Conservation (phyloP, 331 rosid species). For the Rhamnella rubrinervis region DNA sequence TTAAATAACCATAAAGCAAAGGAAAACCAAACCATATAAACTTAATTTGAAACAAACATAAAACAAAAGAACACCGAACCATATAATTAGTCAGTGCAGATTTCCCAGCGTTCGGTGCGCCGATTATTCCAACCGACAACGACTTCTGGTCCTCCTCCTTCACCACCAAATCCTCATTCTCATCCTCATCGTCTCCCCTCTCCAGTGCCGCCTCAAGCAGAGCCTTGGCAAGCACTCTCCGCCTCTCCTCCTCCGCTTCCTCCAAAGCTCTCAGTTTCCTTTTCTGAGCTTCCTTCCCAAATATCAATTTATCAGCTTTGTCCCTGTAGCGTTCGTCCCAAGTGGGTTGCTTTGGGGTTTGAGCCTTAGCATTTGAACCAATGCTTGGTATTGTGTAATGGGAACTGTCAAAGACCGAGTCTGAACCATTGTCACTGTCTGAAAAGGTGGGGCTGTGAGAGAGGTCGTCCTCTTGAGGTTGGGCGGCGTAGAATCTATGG, state of each 20-base stretch:
- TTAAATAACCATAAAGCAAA: neutral
- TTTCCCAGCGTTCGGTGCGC: slow-evolving; percentile 95
- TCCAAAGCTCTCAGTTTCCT: slow-evolving; percentile 39
- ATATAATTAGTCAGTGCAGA: slow-evolving; percentile 60
- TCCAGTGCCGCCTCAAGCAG: slow-evolving; percentile 68
- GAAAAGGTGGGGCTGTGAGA: slow-evolving; percentile 26
- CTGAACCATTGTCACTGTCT: slow-evolving; percentile 30
- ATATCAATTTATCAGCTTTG: slow-evolving; percentile 47
- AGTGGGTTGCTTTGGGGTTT: slow-evolving; percentile 25
- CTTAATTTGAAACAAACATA: neutral
- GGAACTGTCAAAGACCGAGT: slow-evolving; percentile 70
- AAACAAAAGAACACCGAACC: neutral
- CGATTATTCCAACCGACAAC: slow-evolving; percentile 75
- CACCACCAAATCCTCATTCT: slow-evolving; percentile 31
- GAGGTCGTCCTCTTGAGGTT: slow-evolving; percentile 50
- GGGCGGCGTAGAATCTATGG: slow-evolving; percentile 49
- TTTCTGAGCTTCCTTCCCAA: slow-evolving; percentile 36
- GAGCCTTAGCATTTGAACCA: slow-evolving; percentile 25
- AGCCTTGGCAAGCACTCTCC: slow-evolving; percentile 64
- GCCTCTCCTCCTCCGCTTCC: slow-evolving; percentile 53
- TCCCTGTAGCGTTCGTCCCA: slow-evolving; percentile 67
- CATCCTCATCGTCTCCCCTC: slow-evolving; percentile 31
- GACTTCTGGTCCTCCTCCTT: slow-evolving; percentile 86
- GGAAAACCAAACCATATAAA: neutral
- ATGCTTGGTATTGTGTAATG: slow-evolving; percentile 42